These are phyloP conservation scores for Botryotinia globosa DNA, from an alignment of 2,329 filamentous ascomycete genomes.

Conservation along the genomic window DNA sequence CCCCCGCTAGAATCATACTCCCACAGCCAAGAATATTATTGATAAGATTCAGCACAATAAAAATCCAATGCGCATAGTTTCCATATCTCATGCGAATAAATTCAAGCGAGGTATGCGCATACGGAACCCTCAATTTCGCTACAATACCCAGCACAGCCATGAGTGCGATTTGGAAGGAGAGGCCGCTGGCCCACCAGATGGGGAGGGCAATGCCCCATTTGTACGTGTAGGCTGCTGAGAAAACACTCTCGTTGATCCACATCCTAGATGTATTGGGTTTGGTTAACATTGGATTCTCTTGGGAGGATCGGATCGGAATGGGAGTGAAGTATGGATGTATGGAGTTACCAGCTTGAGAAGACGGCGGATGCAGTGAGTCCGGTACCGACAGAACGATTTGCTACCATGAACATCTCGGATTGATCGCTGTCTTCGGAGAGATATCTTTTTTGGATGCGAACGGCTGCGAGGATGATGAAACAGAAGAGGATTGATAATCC, in stretches of 20 bases:
- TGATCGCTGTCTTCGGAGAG: conserved; percentile 44
- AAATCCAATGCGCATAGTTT: conserved; percentile 42
- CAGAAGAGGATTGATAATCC: conserved; percentile 49
- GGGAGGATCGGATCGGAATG: too few relatives aligned
- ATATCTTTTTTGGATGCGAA: conserved; percentile 46
- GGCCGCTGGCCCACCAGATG: conserved; percentile 56
- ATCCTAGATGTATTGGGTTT: conserved; percentile 25
- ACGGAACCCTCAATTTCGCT: conserved; percentile 49
- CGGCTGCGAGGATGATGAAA: conserved; percentile 46
- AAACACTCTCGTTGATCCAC: conserved; percentile 46
- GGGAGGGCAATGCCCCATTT: conserved; percentile 62
- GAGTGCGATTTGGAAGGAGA: conserved; percentile 48
- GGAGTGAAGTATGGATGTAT: too few relatives aligned
- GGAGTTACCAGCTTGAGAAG: conserved; percentile 21
- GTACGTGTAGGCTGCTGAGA: conserved; percentile 52
- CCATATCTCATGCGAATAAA: conserved; percentile 50
- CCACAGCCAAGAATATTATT: conserved; percentile 47
- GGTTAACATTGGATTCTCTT: neutral
- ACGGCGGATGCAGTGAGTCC: conserved; percentile 26
- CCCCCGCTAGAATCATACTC: conserved; percentile 47
- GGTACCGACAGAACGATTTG: conserved; percentile 28
- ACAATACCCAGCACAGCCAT: conserved; percentile 49
- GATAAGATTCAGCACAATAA: conserved; percentile 43
- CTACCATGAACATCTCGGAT: conserved; percentile 42
- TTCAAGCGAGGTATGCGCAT: conserved; percentile 51